Conservation (phyloP, 23 red algal genomes). For the Gracilaria gracilis region DNA sequence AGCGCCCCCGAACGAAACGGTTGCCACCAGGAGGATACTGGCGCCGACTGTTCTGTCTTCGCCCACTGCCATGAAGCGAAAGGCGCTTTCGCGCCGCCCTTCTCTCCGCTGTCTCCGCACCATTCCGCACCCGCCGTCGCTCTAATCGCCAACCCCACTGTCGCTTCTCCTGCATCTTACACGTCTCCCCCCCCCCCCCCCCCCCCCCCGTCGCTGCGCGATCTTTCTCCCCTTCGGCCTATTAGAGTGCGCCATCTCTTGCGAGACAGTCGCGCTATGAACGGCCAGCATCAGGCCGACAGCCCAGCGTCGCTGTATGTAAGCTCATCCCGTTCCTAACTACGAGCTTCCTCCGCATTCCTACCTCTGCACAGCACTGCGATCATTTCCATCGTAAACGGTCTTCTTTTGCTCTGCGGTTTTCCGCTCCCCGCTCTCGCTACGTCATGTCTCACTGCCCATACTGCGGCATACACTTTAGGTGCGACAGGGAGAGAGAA, state of each 20-base stretch:
- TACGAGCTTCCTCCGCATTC: neutral
- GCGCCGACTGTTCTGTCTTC: neutral
- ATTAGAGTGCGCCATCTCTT: neutral
- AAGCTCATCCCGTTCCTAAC: neutral
- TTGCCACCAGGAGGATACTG: neutral
- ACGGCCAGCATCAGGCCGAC: neutral
- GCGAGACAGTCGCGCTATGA: conserved; percentile 2
- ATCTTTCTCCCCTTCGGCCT: neutral
- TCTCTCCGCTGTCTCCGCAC: neutral
- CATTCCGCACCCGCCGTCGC: neutral
- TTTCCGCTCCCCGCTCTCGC: neutral
- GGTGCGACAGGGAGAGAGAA: neutral
- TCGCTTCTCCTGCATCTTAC: neutral
- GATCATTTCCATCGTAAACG: neutral
- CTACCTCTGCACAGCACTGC: neutral
- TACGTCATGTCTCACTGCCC: conserved; percentile 11
- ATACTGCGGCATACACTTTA: neutral
- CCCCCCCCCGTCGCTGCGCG: neutral
- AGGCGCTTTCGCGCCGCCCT: neutral
- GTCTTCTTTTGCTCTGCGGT: neutral
- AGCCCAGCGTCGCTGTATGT: neutral
- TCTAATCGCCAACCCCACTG: neutral
- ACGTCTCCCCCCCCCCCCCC: neutral
- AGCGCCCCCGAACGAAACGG: neutral
- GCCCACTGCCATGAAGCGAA: neutral